Base-by-base conservation (phyloP, 2,329 filamentous ascomycete genomes). In the Beauveria bassiana region DNA sequence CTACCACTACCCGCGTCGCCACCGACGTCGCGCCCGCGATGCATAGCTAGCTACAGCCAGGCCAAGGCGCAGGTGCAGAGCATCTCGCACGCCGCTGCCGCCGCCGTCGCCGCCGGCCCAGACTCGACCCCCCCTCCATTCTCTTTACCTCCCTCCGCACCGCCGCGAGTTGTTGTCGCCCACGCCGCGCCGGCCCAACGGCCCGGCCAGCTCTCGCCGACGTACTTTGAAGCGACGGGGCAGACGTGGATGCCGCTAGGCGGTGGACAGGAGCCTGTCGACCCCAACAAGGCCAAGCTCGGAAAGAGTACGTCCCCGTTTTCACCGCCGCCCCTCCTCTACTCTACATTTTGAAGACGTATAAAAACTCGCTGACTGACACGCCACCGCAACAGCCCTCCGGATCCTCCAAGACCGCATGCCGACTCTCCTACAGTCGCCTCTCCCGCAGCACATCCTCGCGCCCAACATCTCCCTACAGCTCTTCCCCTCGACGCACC, bases 401-500 rank as follows among this genome's bases (percentile, higher is more conserved):
- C 79, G 85, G 59, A 80, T 86, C 59, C 80, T 89, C 42, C 86
- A 88, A 77, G 80, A 86, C 65, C 83, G 82, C 65, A 78, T 89
- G n/a, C 86, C 86, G 55, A 86, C 83, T 1, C 80, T 89, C 59
- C 80, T 89, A 24, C 83, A 88, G 68, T 82, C 83, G 1, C 86
- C 86, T 2, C 78, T 88, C 6, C 86, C 91, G 18, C 85, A 89
- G 68, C 86, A 91, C 63, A 83, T 96, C 64, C 85, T 96, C 65
- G 86, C 88, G 46, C 87, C 90, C 40, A 83, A 88, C 70, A 89
- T 90, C 73, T 83, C 84, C 9, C 83, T 89, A 47, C 83, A 87
- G 71, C 83, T 89, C 66, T 89, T 89, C 72, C 86, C 86, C 43
- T 85, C 86, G 31, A 95, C 90, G 0, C 90, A 96, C 69, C 91